Evolutionary conservation across 108 stramenopile species (phyloP), one percentile per base, ranked within the genome.

Genomic region (Cylindrotheca fusiformis): DNA sequence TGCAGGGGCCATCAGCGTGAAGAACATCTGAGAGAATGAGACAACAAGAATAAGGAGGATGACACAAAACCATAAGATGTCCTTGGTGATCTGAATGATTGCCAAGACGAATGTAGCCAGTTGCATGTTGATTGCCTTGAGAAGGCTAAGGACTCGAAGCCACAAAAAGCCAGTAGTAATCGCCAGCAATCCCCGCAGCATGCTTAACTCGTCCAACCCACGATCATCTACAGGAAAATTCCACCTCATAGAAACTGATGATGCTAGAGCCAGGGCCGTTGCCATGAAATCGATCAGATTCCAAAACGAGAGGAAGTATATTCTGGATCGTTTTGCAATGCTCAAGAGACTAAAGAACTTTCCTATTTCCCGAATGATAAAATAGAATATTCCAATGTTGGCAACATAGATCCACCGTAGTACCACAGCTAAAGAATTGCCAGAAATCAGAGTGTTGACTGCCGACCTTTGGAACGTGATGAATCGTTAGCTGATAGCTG

Each of bases 11-110:
- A 83, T 22, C 24, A 83, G 22, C 1, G 82, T 83, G 64, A 66
- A 83, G 48, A 83, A 82, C 77, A 82, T 82, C 49, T 82, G 77
- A 8, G 81, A 65, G 54, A 84, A 87, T 24, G 71, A 47, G 28
- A 77, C 52, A 23, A 87, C 68, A 21, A 81, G 30, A 8, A 71
- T 75, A 47, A 77, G 52, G 5, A 87, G 60, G 52, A 87, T 83
- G 3, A 87, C 52, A 20, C 79, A 68, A 33, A 84, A 83, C 83
- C 73, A 82, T 12, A 83, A 27, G 25, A 84, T 82, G 29, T 87
- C 86, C 58, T 69, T 76, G 12, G 69, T 60, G 44, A 87, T 87
- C 58, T 83, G 69, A 27, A 77, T 19, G 14, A 77, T 80, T 23
- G 75, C 75, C 28, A 86, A 46, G 28, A 81, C 69, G 32, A 82